Evolutionary conservation across 345 rosid species (phyloP).

Genomic region (Citrus maxima): DNA sequence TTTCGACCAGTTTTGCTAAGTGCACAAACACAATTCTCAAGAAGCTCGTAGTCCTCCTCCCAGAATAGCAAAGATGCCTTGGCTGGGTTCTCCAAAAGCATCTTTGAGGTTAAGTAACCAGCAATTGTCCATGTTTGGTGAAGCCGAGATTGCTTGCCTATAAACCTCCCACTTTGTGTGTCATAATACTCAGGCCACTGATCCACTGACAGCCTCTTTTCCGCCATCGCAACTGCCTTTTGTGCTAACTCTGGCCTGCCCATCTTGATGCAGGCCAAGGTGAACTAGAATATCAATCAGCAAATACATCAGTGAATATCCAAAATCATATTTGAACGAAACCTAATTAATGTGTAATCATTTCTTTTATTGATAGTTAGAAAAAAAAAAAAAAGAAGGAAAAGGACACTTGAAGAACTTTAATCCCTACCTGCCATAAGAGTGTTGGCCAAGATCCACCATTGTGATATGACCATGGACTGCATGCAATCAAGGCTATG

Average conservation of each 20-base stretch:
- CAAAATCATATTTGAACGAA: neutral
- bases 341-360: neutral
- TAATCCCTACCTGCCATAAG: constrained; percentile 72
- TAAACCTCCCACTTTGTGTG: constrained; percentile 65
- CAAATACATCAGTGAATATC: neutral
- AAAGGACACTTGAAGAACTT: neutral
- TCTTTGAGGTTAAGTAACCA: constrained; percentile 76
- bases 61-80: constrained; percentile 77
- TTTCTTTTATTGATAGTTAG: neutral
- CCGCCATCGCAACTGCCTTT: constrained; percentile 68
- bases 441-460: constrained; percentile 99
- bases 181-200: constrained; percentile 95
- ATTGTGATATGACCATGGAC: constrained; percentile 98
- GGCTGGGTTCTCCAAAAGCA: constrained; percentile 81
- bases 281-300: constrained; percentile 47
- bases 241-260: constrained; percentile 71
- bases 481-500: constrained; percentile 25
- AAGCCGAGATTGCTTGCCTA: constrained; percentile 80
- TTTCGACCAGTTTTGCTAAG: constrained; percentile 49
- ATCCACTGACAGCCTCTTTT: constrained; percentile 62
- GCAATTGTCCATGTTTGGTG: constrained; percentile 89
- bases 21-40: constrained; percentile 76
- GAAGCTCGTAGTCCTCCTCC: constrained; percentile 91
- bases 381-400: neutral
- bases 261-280: constrained; percentile 90